phyloP scores from a whole-genome alignment of 1,139 yeast genomes.

The Candida sp. region DNA sequence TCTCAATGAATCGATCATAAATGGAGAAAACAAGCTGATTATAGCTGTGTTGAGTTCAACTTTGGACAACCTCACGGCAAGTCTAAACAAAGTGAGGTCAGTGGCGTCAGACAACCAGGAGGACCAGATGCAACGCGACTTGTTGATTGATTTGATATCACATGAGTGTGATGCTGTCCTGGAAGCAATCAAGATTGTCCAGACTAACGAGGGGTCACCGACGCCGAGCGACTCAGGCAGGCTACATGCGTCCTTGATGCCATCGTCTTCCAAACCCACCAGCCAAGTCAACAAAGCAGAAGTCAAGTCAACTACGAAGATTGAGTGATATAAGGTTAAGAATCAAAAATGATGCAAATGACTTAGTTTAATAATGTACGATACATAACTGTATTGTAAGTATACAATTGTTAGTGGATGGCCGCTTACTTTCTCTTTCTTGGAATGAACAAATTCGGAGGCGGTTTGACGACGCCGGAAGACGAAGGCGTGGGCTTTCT shows the following conservation, averaged over 20 bases:
- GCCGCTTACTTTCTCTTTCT: slow-evolving; percentile 15
- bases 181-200: slow-evolving; percentile 12
- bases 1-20: slow-evolving; percentile 20
- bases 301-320: not conserved
- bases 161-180: slow-evolving; percentile 12
- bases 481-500: slow-evolving; percentile 16
- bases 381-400: too few species aligned
- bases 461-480: slow-evolving; percentile 20
- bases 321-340: not conserved
- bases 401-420: too few species aligned
- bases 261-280: slow-evolving; percentile 10
- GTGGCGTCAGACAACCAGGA: not conserved
- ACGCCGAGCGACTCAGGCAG: not conserved
- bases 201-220: not conserved
- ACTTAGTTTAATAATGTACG: too few species aligned
- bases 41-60: slow-evolving; percentile 10
- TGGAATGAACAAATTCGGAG: slow-evolving; percentile 21
- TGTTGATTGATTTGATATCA: slow-evolving; percentile 3
- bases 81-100: not conserved
- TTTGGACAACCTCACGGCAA: slow-evolving; percentile 6
- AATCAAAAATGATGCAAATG: not conserved
- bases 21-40: slow-evolving; percentile 3
- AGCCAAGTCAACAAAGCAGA: slow-evolving; percentile 9
- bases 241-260: slow-evolving; percentile 4
- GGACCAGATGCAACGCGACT: not conserved